phyloP scores from a whole-genome alignment of 1,139 yeast genomes.

The Taiozyma sp. region DNA sequence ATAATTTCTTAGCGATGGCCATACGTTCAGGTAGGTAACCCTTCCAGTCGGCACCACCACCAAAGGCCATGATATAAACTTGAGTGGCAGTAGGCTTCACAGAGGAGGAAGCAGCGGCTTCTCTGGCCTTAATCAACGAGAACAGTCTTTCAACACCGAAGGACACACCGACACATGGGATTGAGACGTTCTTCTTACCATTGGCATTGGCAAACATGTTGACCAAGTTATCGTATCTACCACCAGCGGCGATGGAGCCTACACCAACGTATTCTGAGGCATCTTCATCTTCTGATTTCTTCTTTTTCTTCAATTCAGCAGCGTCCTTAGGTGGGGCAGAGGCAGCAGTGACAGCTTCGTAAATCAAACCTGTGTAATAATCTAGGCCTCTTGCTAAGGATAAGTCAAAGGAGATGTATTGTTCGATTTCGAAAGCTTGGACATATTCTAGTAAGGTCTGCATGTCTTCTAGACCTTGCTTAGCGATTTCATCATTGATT shows the following conservation, averaged over 20 bases:
- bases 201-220: slow-evolving; percentile 88
- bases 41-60: slow-evolving; percentile 95
- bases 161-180: slow-evolving; percentile 96
- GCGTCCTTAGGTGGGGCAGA: slow-evolving; percentile 92
- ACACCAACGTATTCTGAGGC: slow-evolving; percentile 97
- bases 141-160: slow-evolving; percentile 95
- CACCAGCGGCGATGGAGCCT: slow-evolving; percentile 98
- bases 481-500: slow-evolving; percentile 62
- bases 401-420: slow-evolving; percentile 74
- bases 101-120: slow-evolving; percentile 39
- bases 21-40: slow-evolving; percentile 91
- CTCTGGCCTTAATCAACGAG: slow-evolving; percentile 77
- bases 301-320: slow-evolving; percentile 45
- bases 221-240: slow-evolving; percentile 92
- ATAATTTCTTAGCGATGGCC: slow-evolving; percentile 71
- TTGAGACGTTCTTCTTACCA: slow-evolving; percentile 71
- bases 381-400: slow-evolving; percentile 97
- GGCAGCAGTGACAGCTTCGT: slow-evolving; percentile 91
- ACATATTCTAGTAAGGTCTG: slow-evolving; percentile 65
- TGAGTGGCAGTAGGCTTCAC: slow-evolving; percentile 84
- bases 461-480: slow-evolving; percentile 80
- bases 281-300: slow-evolving; percentile 63
- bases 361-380: slow-evolving; percentile 93
- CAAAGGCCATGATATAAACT: slow-evolving; percentile 95
- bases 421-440: slow-evolving; percentile 68